phyloP scores from a whole-genome alignment of 177 flowering plant species.

The Vitis hybrid region DNA sequence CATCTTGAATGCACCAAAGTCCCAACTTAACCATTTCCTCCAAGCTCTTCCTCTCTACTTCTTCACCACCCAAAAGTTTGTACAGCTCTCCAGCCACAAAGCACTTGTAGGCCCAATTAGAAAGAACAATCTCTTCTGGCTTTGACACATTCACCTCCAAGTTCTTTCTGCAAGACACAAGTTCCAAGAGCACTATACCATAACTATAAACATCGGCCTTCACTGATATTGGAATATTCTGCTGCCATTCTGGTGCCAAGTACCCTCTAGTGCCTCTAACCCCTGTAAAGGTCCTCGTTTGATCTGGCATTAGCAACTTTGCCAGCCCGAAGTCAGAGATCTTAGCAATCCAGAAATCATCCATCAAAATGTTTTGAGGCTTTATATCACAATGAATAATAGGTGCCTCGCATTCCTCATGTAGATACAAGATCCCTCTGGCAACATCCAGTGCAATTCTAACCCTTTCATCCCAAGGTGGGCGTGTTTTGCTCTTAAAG shows the following conservation, averaged over 20 bases:
- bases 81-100: conserved; percentile 5
- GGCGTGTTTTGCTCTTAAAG: no score
- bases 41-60: conserved; percentile 9
- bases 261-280: conserved; percentile 5
- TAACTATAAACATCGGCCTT: conserved; percentile 21
- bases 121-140: conserved; percentile 9
- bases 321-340: conserved; percentile 21
- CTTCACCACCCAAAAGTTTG: conserved; percentile 5
- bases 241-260: conserved; percentile 17
- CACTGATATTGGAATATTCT: conserved; percentile 3
- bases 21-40: conserved; percentile 6
- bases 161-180: conserved; percentile 11
- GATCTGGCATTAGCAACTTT: conserved; percentile 1
- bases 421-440: conserved; percentile 12
- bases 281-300: background rate
- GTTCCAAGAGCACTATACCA: conserved; percentile 12
- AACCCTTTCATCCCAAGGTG: conserved; percentile 8
- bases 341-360: conserved; percentile 10
- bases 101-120: conserved; percentile 5
- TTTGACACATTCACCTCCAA: conserved; percentile 1
- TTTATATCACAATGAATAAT: conserved; percentile 28
- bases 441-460: conserved; percentile 18
- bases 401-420: conserved; percentile 17
- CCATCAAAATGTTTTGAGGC: conserved; percentile 21
- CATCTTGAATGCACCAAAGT: conserved; percentile 7